Percentiles rank a stretch among this genome's conserved stretches.
Evolutionary conservation across 306 rosid genomes (phyloP).

Genomic region (Quercus aquifolioides): DNA sequence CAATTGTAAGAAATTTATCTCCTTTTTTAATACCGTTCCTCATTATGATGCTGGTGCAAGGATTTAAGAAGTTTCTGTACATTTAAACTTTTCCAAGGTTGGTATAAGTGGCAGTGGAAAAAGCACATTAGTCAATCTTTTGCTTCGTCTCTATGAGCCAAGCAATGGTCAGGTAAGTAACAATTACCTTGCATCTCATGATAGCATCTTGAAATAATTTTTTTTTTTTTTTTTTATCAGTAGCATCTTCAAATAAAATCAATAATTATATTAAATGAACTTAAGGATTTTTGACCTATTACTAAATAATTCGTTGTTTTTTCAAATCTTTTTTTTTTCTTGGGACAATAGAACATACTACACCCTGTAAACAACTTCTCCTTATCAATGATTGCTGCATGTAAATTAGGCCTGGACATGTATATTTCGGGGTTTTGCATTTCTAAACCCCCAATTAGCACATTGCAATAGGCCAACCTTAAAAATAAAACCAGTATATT

Average conservation of each 20-base stretch:
- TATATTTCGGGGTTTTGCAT: too few species aligned
- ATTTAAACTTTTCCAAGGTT: constrained; percentile 28
- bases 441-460: too few species aligned
- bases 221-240: too few species aligned
- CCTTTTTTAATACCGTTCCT: not conserved
- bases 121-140: constrained; percentile 47
- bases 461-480: too few species aligned
- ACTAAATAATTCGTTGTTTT: not conserved
- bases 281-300: not conserved
- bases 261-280: not conserved
- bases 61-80: constrained; percentile 10
- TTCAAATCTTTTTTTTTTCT: not conserved
- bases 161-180: constrained; percentile 37
- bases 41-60: constrained; percentile 16
- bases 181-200: not conserved
- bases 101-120: constrained; percentile 46
- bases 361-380: not conserved
- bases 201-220: not conserved
- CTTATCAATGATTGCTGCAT: not conserved
- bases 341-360: not conserved
- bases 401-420: too few species aligned
- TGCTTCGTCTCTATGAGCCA: constrained; percentile 50
- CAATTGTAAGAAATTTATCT: constrained; percentile 55
- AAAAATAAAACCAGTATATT: too few species aligned
- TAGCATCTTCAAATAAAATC: not conserved